Evolutionary conservation across 2,329 filamentous ascomycete genomes (phyloP), one percentile per base, ranked within the genome.

Genomic region (Fusarium duplospermum): DNA sequence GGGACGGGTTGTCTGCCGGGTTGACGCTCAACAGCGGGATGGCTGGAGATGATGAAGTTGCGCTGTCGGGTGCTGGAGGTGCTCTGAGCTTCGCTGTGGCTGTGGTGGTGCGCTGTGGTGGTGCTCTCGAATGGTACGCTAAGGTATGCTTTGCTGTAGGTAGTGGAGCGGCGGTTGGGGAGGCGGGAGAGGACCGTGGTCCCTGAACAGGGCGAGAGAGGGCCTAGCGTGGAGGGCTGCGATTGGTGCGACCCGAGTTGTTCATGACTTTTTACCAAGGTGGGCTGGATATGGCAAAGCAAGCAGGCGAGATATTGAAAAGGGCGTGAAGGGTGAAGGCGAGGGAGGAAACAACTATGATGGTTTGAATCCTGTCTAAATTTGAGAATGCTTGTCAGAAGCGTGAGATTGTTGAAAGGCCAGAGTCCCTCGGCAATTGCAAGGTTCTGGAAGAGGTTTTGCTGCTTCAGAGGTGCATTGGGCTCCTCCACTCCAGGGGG

Each of bases 201-300:
- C 67, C 74, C 71, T 75, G 73, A 47, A 71, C 68, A 74, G 71
- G 59, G 62, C 67, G 74, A 70, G 69, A 72, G 67, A 72, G 67
- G 69, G 66, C 66, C 69, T 76, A 75, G 81, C 80, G 81, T 82
- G 81, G 79, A 78, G 64, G 74, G 50, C 70, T 67, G 64, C 75
- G 77, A 82, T 82, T 82, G 81, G 80, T 75, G 71, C 68, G 70
- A 75, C 65, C 62, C 27, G 45, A 64, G 54, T 71, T 65, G 62
- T 45, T 62, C 62, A 74, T 66, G 65, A 65, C 62, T 67, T 64
- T 52, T 57, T 45, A 69, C 64, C 50, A 57, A 70, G 50, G 64
- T 47, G 45, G 50, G 54, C 29, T 56, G 60, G 35, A 54, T 24
- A 50, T 66, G 24, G 50, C 40, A 63, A 57, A 35, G 50, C 62